phyloP scores from a whole-genome alignment of 2,329 filamentous ascomycete species.

The Dryadomyces sulphureus region DNA sequence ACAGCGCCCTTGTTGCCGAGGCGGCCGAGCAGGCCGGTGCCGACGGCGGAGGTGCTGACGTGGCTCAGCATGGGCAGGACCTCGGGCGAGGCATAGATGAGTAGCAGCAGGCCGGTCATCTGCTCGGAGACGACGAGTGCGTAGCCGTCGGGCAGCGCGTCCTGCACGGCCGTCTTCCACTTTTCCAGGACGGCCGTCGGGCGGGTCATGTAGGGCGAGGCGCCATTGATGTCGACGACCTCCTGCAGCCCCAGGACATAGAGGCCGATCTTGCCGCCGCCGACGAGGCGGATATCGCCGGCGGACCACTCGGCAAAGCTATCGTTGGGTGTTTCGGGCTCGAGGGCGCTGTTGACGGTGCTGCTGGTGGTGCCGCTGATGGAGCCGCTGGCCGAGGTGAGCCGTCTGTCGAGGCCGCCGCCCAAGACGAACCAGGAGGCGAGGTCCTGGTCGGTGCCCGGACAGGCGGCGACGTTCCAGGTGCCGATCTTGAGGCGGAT shows the following conservation, averaged over 20 bases:
- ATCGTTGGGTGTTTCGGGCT: slow-evolving; percentile 29
- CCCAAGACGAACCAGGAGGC: slow-evolving; percentile 77
- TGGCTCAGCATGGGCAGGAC: slow-evolving; percentile 62
- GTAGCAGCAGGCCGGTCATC: slow-evolving; percentile 67
- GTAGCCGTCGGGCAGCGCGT: slow-evolving; percentile 65
- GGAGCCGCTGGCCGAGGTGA: slow-evolving; percentile 39
- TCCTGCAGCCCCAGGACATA: slow-evolving; percentile 90
- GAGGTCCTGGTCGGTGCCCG: slow-evolving; percentile 77
- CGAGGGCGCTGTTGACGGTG: slow-evolving; percentile 17
- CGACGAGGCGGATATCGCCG: slow-evolving; percentile 29
- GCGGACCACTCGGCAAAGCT: slow-evolving; percentile 16
- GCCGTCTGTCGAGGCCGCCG: slow-evolving; percentile 49
- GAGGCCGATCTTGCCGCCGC: slow-evolving; percentile 60
- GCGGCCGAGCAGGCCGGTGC: slow-evolving; percentile 82
- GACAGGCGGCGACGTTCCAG: slow-evolving; percentile 84
- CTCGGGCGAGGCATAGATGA: slow-evolving; percentile 73
- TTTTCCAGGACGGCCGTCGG: slow-evolving; percentile 49
- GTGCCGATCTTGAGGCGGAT: slow-evolving; percentile 81
- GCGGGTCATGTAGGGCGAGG: slow-evolving; percentile 59
- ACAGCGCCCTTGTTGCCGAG: slow-evolving; percentile 95
- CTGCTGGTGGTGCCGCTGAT: slow-evolving; percentile 25
- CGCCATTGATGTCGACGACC: slow-evolving; percentile 70
- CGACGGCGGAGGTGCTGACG: slow-evolving; percentile 69
- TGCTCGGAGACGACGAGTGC: slow-evolving; percentile 66
- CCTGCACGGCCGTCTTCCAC: slow-evolving; percentile 67